A percentile compares a stretch with the other conserved stretches of the same genome.
phyloP scores from a whole-genome alignment of 768 basidiomycete species.

The Rhizopogon salebrosus region DNA sequence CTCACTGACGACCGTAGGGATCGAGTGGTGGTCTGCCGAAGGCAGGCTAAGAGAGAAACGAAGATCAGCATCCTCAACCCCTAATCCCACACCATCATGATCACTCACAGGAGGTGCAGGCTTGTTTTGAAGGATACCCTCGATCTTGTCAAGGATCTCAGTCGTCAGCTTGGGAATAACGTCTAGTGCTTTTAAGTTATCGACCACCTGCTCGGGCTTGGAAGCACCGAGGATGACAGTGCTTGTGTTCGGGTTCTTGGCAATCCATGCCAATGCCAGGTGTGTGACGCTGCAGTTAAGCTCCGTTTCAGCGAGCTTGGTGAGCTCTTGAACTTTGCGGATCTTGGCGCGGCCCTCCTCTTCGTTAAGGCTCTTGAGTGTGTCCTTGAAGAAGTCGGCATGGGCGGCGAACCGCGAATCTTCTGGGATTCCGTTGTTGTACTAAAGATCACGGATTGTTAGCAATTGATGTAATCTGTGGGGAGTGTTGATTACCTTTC shows the following conservation, averaged over 20 bases:
- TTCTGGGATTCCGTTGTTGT: constrained; percentile 46
- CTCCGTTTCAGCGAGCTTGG: constrained; percentile 38
- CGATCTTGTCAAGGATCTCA: constrained; percentile 46
- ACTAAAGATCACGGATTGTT: constrained; percentile 18
- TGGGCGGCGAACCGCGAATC: constrained; percentile 48
- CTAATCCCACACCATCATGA: not conserved
- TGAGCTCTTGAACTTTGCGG: constrained; percentile 43
- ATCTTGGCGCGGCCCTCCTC: constrained; percentile 42
- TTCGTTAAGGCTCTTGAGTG: constrained; percentile 36
- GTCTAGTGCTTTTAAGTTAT: constrained; percentile 49
- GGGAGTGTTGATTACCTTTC: constrained; percentile 31
- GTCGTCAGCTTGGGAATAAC: constrained; percentile 50
- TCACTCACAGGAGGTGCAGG: constrained; percentile 24
- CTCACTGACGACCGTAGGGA: constrained; percentile 16
- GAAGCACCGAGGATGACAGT: constrained; percentile 46
- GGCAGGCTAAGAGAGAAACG: constrained; percentile 9
- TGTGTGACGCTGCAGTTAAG: constrained; percentile 44
- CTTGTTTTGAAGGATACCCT: constrained; percentile 43
- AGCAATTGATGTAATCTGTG: not conserved
- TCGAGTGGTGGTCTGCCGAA: constrained; percentile 28
- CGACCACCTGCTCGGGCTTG: constrained; percentile 41
- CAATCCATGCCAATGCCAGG: constrained; percentile 54
- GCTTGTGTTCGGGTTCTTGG: constrained; percentile 43
- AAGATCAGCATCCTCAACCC: not conserved
- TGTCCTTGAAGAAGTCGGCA: constrained; percentile 40